Base-by-base conservation (phyloP, 805 yeast genomes). In the Wickerhamiella australiensis region DNA sequence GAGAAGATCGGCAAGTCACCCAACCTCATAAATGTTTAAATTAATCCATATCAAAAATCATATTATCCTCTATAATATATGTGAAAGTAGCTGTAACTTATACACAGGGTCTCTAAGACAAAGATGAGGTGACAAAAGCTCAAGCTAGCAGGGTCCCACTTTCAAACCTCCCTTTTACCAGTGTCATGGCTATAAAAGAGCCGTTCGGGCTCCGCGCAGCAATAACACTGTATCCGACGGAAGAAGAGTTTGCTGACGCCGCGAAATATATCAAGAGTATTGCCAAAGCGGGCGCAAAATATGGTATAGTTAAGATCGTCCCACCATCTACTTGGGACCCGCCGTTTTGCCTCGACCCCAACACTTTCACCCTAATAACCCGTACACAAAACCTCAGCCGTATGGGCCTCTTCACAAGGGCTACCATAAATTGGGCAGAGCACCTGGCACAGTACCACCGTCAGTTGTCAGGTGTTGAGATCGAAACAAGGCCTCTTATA, bases 241-340 rank as follows among this genome's bases (percentile, higher is more conserved):
- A 65, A 20, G 71, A 69, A 23, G 80, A 83, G 57, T 76, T 79
- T 53, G 59, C 63, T 11, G 80, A 82, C 60, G 94, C 95, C 1
- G 74, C 82, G 20, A 63, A 62, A 13, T 82, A 79, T 55, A 67
- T 85, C 18, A 80, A 82, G 22, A 68, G 75, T 13, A 63, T 77
- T 1, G 62, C 65, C 9, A 68, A 72, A 0, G 57, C 71, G 8
- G 95, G 92, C 2, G 64, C 61, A 26, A 61, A 66, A 25, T 77
- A 72, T 61, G 96, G 96, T 0, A 87, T 92, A 57, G 64, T 86
- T 38, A 88, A 87, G 59, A 61, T 88, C 2, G 68, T 75, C 6
- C 80, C 94, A 3, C 88, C 92, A 0, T 50, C 53, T 0, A 58
- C 55, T 2, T 76, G 76, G 68, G 61, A 65, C 18, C 80, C 71